Evolutionary conservation across 2,329 filamentous ascomycete species (phyloP).

Genomic region (Teratosphaeria gauchensis): DNA sequence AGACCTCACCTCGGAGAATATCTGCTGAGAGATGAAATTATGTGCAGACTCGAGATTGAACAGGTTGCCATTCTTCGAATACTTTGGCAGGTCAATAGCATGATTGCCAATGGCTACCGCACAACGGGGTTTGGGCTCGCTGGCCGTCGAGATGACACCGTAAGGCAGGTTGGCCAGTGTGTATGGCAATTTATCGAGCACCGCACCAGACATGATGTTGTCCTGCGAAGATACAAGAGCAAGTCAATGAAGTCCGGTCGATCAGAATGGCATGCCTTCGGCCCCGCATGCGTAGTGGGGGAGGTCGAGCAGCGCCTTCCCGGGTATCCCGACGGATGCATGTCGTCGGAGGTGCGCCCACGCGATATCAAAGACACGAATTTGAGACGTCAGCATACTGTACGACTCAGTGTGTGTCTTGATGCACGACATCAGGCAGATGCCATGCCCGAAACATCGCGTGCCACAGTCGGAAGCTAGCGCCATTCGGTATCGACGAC

Average conservation of each 20-base stretch:
- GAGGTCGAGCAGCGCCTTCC: no score
- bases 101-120: constrained; percentile 23
- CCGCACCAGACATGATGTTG: constrained; percentile 10
- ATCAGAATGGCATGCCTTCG: background rate
- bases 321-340: background rate
- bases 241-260: background rate
- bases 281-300: background rate
- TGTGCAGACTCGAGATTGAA: constrained; percentile 9
- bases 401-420: background rate
- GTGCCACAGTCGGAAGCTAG: background rate
- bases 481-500: background rate
- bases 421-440: background rate
- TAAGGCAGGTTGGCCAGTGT: constrained; percentile 22
- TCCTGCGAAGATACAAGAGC: background rate
- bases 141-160: constrained; percentile 19
- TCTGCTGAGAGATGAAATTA: constrained; percentile 8
- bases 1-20: constrained; percentile 13
- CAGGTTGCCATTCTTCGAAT: constrained; percentile 15
- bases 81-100: constrained; percentile 18
- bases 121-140: constrained; percentile 17
- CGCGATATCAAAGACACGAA: background rate
- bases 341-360: background rate
- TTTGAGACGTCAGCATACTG: background rate
- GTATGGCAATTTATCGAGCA: constrained; percentile 17
- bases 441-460: background rate